These are phyloP conservation scores for Calonectria ilicicola DNA, from an alignment of 2,329 filamentous ascomycete species.

Conservation along the genomic window DNA sequence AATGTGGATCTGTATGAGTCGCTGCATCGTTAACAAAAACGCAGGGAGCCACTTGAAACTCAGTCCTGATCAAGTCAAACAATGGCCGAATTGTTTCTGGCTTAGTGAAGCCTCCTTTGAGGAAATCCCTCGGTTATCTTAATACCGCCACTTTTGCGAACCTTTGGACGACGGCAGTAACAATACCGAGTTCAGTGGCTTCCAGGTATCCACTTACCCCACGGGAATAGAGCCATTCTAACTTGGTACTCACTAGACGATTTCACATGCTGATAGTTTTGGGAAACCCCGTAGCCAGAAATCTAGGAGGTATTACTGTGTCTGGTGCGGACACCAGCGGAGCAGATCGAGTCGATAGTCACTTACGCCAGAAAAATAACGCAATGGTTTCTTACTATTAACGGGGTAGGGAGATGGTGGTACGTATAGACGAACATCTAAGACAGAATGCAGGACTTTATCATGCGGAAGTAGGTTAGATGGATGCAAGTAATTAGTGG, in stretches of 20 bases:
- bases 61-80: neutral
- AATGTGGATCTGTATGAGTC: constrained; percentile 42
- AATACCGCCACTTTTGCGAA: neutral
- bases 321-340: neutral
- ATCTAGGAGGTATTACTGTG: neutral
- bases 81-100: neutral
- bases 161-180: neutral
- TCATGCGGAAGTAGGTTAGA: too few species aligned
- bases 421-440: too few species aligned
- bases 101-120: neutral
- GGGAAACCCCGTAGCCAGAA: neutral
- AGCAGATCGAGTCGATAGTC: neutral
- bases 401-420: too few species aligned
- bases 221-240: neutral
- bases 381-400: too few species aligned
- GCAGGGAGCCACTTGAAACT: neutral
- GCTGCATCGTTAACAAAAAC: constrained; percentile 7
- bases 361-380: too few species aligned
- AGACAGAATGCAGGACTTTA: too few species aligned
- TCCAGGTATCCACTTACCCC: neutral
- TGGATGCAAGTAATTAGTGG: too few species aligned
- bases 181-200: neutral
- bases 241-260: neutral
- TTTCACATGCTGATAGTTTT: neutral
- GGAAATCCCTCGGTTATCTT: neutral